Percentiles rank a stretch among this genome's conserved stretches.
Conservation (phyloP, 2,329 filamentous ascomycete genomes). For the Annulohypoxylon truncatum region DNA sequence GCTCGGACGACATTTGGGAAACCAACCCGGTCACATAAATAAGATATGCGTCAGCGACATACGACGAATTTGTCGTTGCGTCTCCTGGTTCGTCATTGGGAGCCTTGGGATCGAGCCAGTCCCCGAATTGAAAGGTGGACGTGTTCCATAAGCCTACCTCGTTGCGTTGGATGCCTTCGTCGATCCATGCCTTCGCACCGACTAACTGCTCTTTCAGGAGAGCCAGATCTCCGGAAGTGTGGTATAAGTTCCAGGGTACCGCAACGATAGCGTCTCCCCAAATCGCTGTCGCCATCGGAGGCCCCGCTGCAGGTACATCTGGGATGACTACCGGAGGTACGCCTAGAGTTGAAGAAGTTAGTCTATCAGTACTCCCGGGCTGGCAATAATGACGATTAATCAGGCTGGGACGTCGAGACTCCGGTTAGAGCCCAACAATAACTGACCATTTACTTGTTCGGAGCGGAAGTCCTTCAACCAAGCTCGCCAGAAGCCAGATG, state of each 20-base stretch:
- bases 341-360: conserved; percentile 30
- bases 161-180: conserved; percentile 51
- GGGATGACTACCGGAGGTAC: conserved; percentile 49
- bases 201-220: conserved; percentile 55
- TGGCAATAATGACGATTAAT: too few relatives aligned
- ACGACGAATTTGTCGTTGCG: conserved; percentile 54
- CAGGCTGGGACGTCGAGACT: too few relatives aligned
- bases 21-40: conserved; percentile 56
- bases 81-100: conserved; percentile 54
- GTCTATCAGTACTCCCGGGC: not conserved
- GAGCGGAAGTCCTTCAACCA: conserved; percentile 63
- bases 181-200: conserved; percentile 56
- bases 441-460: conserved; percentile 48
- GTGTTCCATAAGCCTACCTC: conserved; percentile 56
- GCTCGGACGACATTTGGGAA: conserved; percentile 49
- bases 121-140: conserved; percentile 54
- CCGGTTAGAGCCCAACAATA: not conserved
- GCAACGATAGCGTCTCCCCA: conserved; percentile 59
- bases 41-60: conserved; percentile 61
- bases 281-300: conserved; percentile 48
- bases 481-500: conserved; percentile 59
- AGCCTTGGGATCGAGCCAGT: conserved; percentile 62
- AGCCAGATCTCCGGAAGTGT: conserved; percentile 52
- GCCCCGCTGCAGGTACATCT: conserved; percentile 41
- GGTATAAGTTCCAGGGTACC: conserved; percentile 57